These are phyloP conservation scores for Filobasidium floriforme DNA, from an alignment of 768 basidiomycete genomes.

Conservation along the genomic window DNA sequence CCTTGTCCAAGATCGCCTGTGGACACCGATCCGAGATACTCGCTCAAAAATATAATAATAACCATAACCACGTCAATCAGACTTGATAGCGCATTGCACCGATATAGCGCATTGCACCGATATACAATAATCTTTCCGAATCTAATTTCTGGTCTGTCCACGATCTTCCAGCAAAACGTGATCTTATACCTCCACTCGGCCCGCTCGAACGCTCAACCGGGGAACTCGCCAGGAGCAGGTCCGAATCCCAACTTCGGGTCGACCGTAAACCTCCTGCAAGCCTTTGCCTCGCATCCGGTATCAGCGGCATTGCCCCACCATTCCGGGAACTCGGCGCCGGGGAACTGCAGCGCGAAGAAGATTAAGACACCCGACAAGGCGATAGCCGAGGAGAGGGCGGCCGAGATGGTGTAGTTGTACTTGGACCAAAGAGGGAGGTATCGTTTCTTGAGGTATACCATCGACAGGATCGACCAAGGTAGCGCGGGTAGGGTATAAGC, in stretches of 20 bases:
- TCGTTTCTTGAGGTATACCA: slow-evolving; percentile 30
- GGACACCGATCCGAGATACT: too few species aligned
- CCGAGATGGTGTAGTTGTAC: slow-evolving; percentile 44
- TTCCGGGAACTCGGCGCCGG: slow-evolving; percentile 29
- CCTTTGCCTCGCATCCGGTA: background rate
- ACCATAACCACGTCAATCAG: too few species aligned
- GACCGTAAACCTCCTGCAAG: background rate
- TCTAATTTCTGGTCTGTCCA: too few species aligned
- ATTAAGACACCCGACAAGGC: slow-evolving; percentile 45
- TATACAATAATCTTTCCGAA: too few species aligned
- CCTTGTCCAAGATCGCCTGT: too few species aligned
- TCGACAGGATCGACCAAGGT: slow-evolving; percentile 31
- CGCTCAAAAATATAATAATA: too few species aligned
- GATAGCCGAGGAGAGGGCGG: slow-evolving; percentile 44
- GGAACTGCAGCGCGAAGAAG: slow-evolving; percentile 46
- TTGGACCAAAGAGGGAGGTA: background rate
- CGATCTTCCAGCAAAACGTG: too few species aligned
- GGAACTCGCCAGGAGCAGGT: background rate
- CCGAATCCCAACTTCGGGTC: background rate
- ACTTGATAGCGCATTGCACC: too few species aligned
- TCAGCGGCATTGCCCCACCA: slow-evolving; percentile 41
- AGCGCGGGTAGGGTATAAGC: slow-evolving; percentile 33
- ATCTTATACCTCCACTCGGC: too few species aligned
- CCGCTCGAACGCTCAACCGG: background rate
- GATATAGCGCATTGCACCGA: too few species aligned